Conservation (phyloP, 257 asterid genomes). For the Cynanchum wilfordii region DNA sequence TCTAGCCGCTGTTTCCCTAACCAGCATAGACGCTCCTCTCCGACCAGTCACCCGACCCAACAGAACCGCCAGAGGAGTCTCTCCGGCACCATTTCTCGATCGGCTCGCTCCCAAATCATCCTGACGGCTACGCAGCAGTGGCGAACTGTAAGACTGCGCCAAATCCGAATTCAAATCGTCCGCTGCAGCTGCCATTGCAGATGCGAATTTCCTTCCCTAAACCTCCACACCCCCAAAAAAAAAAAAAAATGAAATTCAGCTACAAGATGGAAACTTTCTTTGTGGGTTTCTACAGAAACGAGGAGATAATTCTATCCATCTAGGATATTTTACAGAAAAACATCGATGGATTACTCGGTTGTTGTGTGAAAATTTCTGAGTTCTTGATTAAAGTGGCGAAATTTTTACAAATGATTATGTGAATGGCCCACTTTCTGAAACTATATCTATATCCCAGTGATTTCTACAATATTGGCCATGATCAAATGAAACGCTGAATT, state of each 20-base stretch:
- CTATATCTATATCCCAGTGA: too few relatives aligned
- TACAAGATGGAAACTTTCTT: neutral
- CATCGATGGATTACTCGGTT: neutral
- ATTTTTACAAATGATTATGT: too few relatives aligned
- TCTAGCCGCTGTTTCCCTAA: conserved; percentile 89
- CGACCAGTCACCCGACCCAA: conserved; percentile 66
- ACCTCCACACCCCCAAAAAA: neutral
- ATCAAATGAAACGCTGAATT: neutral
- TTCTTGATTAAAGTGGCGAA: too few relatives aligned
- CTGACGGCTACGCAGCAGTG: conserved; percentile 62
- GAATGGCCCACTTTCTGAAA: too few relatives aligned
- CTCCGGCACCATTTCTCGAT: conserved; percentile 18
- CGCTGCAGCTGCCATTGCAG: conserved; percentile 23
- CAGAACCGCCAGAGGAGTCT: conserved; percentile 54
- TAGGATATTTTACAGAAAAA: neutral
- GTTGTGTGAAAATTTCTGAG: conserved; percentile 1
- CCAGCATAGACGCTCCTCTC: conserved; percentile 73
- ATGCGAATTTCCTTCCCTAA: neutral
- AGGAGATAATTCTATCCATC: neutral
- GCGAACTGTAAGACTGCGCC: conserved; percentile 21
- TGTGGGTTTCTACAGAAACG: neutral
- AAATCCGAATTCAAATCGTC: conserved; percentile 1
- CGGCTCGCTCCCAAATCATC: conserved; percentile 28
- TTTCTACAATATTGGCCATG: too few relatives aligned
- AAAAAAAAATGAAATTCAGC: neutral